Percentiles rank a stretch among this genome's conserved stretches.
These are phyloP conservation scores for Colletotrichum eremochloae DNA, from an alignment of 2,329 filamentous ascomycete species.

Conservation along the genomic window DNA sequence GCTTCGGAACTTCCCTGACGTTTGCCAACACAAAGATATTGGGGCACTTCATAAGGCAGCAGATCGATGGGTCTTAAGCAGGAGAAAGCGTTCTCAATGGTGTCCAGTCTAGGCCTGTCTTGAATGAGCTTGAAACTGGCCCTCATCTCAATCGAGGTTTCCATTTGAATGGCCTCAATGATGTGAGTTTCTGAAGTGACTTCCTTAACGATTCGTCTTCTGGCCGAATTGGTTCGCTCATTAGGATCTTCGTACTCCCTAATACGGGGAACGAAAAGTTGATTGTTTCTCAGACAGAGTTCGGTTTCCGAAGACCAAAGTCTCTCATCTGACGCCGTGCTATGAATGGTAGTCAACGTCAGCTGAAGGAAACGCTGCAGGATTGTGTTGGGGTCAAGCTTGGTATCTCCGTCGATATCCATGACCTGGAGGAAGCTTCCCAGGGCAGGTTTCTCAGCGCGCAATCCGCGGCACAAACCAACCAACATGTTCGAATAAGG, in stretches of 20 bases:
- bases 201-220: conserved; percentile 3
- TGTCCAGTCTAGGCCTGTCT: not conserved
- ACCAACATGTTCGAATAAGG: conserved; percentile 18
- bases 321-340: no score
- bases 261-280: conserved; percentile 1
- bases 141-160: not conserved
- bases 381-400: conserved; percentile 2
- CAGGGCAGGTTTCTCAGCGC: conserved; percentile 3
- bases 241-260: conserved; percentile 6
- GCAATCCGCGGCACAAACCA: conserved; percentile 9
- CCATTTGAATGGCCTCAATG: not conserved
- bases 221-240: conserved; percentile 22
- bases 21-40: not conserved
- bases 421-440: not conserved
- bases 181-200: conserved; percentile 15
- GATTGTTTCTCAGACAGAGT: not conserved
- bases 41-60: not conserved
- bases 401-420: conserved; percentile 2
- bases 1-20: not conserved
- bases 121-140: not conserved
- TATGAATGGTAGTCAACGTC: not conserved
- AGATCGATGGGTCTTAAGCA: not conserved
- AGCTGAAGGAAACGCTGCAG: not conserved
- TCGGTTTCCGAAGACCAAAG: conserved; percentile 11
- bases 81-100: not conserved